phyloP scores from a whole-genome alignment of 2,329 filamentous ascomycete species.

The Penicillium griseofulvum region DNA sequence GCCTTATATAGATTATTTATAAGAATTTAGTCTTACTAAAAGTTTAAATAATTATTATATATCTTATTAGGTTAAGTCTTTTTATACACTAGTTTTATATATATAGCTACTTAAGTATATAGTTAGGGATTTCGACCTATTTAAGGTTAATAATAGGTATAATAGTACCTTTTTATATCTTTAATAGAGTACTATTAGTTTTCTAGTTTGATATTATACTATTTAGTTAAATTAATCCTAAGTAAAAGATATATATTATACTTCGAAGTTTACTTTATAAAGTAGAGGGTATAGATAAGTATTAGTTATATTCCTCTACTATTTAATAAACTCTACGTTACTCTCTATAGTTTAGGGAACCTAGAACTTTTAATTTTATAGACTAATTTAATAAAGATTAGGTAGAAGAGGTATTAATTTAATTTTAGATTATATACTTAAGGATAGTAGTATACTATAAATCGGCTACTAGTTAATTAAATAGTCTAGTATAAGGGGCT shows the following conservation, averaged over 20 bases:
- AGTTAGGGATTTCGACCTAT: not conserved
- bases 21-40: not conserved
- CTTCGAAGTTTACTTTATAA: not conserved
- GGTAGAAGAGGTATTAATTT: too few relatives aligned
- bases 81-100: not conserved
- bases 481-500: not conserved
- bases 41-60: not conserved
- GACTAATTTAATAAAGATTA: not conserved
- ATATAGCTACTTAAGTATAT: not conserved
- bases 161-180: not conserved
- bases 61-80: not conserved
- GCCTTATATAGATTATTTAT: not conserved
- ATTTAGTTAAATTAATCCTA: not conserved
- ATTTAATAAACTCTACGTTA: not conserved
- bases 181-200: not conserved
- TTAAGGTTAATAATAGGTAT: not conserved
- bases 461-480: not conserved
- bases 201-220: not conserved
- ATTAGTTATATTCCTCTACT: not conserved
- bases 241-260: not conserved
- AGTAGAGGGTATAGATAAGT: not conserved
- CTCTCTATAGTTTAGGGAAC: not conserved
- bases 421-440: not conserved
- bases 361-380: not conserved
- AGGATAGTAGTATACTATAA: not conserved